phyloP scores from a whole-genome alignment of 495 filamentous ascomycete species.

The Daldinia decipiens region DNA sequence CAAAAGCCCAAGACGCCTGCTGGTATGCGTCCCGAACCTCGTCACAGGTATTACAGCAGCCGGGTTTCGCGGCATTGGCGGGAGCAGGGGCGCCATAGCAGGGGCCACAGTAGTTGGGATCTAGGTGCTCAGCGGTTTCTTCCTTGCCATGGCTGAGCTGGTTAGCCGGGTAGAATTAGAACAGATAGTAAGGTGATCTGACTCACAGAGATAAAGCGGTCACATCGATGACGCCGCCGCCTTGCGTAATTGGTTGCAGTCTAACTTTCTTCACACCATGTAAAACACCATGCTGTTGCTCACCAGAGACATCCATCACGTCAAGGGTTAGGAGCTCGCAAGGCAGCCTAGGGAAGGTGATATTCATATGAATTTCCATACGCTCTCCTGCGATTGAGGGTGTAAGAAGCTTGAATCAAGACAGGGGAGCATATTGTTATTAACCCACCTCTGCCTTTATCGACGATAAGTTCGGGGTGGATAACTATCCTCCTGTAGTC shows the following conservation, averaged over 20 bases:
- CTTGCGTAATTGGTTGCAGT: constrained; percentile 74
- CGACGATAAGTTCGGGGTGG: constrained; percentile 91
- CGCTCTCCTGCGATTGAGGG: constrained; percentile 73
- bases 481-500: constrained; percentile 91
- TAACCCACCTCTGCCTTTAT: constrained; percentile 88
- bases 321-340: constrained; percentile 97
- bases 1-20: constrained; percentile 88
- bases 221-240: constrained; percentile 79
- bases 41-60: constrained; percentile 96
- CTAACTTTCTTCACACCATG: constrained; percentile 93
- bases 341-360: constrained; percentile 92
- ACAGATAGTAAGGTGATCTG: not conserved
- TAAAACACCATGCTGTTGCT: constrained; percentile 91
- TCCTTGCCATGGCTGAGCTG: constrained; percentile 64
- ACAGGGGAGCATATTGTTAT: constrained; percentile 22
- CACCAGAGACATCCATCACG: constrained; percentile 98
- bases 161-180: constrained; percentile 20
- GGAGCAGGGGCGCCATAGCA: constrained; percentile 89
- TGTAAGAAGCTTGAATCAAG: constrained; percentile 30
- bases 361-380: constrained; percentile 99
- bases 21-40: constrained; percentile 97
- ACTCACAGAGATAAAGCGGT: constrained; percentile 78
- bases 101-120: constrained; percentile 90
- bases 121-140: constrained; percentile 81
- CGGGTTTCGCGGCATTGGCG: constrained; percentile 71